Base-by-base conservation (phyloP, 2,329 filamentous ascomycete species). In the Pseudonectria foliicola region DNA sequence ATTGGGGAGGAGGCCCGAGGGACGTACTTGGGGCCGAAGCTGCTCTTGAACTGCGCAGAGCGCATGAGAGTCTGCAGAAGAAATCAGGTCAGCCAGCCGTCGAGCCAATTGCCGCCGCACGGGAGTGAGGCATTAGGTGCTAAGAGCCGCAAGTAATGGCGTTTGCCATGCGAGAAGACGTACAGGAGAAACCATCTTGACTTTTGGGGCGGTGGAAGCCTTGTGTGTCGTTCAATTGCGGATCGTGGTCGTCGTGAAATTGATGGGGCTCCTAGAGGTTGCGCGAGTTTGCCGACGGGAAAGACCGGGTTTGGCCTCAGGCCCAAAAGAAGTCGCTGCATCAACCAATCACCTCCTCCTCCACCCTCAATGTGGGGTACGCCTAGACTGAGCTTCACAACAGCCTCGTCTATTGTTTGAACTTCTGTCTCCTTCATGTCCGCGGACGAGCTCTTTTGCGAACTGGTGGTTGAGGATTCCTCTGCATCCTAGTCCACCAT, bases 1-100 rank as follows among this genome's bases (percentile, higher is more conserved):
- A 8, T 21, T 21, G 5, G 18, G 18, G 31, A 6, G 10, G 25
- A 13, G 28, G 12, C 6, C 10, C 11, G 25, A 31, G 25, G 25
- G 42, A 57, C 59, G 63, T 75, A 82, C 78, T 79, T 81, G 34
- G 78, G 78, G 57, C 75, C 77, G 58, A 76, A 80, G 48, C 70
- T 65, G 64, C 75, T 80, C 64, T 71, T 72, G 70, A 78, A 81
- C 44, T 59, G 49, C 43, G 60, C 53, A 55, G 61, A 59, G 60
- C 60, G 64, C 57, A 63, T 48, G 53, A 64, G 63, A 58, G 66
- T 66, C 71, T 75, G 50, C 39, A 16, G 18, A 40, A 31, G 34
- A 35, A 38, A 42, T 45, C 42, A 50, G 41, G 53, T 64, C 49
- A 65, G 62, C 48, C 33, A 29, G 34, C 30, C 13, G 31, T 31